These are phyloP conservation scores for Ustilago loliicola DNA, from an alignment of 1,284 basidiomycete species.

Conservation along the genomic window DNA sequence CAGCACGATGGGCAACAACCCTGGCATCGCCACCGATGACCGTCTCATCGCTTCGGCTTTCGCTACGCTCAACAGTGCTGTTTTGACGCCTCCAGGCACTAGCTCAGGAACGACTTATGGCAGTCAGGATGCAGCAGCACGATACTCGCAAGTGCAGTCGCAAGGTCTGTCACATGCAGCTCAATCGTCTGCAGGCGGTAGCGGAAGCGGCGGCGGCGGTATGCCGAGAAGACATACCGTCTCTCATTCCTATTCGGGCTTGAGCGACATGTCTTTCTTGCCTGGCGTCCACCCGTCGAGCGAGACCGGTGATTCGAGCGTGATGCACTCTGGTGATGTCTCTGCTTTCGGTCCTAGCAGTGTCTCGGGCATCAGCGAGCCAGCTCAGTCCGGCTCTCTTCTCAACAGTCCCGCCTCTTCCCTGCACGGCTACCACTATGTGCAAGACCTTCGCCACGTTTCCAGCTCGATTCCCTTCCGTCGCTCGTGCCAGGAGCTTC, in stretches of 20 bases:
- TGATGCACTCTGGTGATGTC: constrained; percentile 22
- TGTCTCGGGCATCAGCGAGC: constrained; percentile 30
- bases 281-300: constrained; percentile 21
- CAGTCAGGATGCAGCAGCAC: constrained; percentile 17
- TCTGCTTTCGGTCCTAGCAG: constrained; percentile 22
- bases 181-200: constrained; percentile 13
- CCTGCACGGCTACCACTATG: constrained; percentile 40
- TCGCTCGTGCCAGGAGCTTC: constrained; percentile 33
- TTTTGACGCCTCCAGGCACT: constrained; percentile 35
- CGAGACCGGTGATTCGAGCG: constrained; percentile 18
- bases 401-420: constrained; percentile 52
- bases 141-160: constrained; percentile 23
- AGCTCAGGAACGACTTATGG: constrained; percentile 21
- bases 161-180: constrained; percentile 14
- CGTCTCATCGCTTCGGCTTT: constrained; percentile 49
- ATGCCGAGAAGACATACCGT: constrained; percentile 51
- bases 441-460: constrained; percentile 37
- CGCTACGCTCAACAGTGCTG: constrained; percentile 47
- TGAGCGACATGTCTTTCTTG: constrained; percentile 34
- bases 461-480: constrained; percentile 35
- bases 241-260: constrained; percentile 35
- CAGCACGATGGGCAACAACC: constrained; percentile 17
- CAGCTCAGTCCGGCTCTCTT: constrained; percentile 27
- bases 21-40: constrained; percentile 26
- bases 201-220: background rate